Conservation (phyloP, 805 yeast genomes). For the Cyberlindnera samutprakarnensis region DNA sequence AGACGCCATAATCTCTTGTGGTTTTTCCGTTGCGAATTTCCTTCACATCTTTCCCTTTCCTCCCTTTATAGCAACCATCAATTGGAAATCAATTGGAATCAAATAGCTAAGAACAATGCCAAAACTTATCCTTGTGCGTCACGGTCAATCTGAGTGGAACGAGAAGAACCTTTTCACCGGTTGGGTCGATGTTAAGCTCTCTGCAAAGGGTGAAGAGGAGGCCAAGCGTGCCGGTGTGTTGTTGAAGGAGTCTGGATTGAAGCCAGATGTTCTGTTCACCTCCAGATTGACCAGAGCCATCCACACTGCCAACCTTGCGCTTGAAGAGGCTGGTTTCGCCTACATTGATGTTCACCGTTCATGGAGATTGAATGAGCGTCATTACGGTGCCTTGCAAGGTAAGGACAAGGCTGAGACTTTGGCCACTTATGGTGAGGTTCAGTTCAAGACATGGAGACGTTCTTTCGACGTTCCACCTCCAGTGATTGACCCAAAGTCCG, state of each 20-base stretch:
- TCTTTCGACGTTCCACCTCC: slow-evolving; percentile 97
- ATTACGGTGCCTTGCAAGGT: slow-evolving; percentile 98
- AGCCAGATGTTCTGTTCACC: slow-evolving; percentile 86
- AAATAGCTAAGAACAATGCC: slow-evolving; percentile 34
- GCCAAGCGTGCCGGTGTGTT: slow-evolving; percentile 92
- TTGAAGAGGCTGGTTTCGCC: slow-evolving; percentile 80
- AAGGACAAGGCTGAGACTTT: slow-evolving; percentile 94
- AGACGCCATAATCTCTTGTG: no score
- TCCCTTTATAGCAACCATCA: no score
- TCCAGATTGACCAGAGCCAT: slow-evolving; percentile 91
- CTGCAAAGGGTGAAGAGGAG: slow-evolving; percentile 80
- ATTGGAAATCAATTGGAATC: no score
- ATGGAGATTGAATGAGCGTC: slow-evolving; percentile 99
- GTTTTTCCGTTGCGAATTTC: no score
- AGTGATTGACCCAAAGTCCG: slow-evolving; percentile 63
- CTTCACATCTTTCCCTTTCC: no score
- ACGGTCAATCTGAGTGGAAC: slow-evolving; percentile 99
- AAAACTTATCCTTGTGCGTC: slow-evolving; percentile 89
- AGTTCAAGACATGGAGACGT: slow-evolving; percentile 97
- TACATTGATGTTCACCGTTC: slow-evolving; percentile 90
- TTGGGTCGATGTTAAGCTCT: slow-evolving; percentile 92
- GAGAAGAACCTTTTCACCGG: slow-evolving; percentile 97
- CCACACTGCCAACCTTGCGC: slow-evolving; percentile 94
- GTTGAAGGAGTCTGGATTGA: slow-evolving; percentile 75
- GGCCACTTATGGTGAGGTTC: slow-evolving; percentile 80